These are phyloP conservation scores for Fusarium continuum DNA, from an alignment of 2,329 filamentous ascomycete species.

Conservation along the genomic window DNA sequence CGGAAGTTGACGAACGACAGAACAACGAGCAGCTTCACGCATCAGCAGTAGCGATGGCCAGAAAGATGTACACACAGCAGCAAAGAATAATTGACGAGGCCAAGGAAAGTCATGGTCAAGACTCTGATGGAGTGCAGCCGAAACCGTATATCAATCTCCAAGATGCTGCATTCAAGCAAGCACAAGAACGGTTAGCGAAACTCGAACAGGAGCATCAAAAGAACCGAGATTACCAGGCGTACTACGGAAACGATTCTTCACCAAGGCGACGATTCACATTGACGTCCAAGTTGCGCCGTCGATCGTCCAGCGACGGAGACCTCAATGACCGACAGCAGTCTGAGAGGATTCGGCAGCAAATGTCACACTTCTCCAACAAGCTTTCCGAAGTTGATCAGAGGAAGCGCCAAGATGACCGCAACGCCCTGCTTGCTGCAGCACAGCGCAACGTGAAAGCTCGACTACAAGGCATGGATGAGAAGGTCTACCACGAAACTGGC, in stretches of 20 bases:
- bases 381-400: constrained; percentile 74
- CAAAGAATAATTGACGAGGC: constrained; percentile 67
- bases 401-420: constrained; percentile 79
- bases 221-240: constrained; percentile 73
- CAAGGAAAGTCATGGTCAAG: constrained; percentile 51
- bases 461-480: constrained; percentile 83
- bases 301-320: constrained; percentile 73
- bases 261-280: constrained; percentile 58
- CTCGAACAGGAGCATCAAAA: constrained; percentile 76
- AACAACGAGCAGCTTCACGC: constrained; percentile 78
- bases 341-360: constrained; percentile 77
- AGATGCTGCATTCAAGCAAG: constrained; percentile 86
- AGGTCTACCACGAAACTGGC: constrained; percentile 79
- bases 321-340: constrained; percentile 74
- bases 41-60: constrained; percentile 89
- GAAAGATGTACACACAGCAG: constrained; percentile 80
- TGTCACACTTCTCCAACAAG: constrained; percentile 77
- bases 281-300: constrained; percentile 66
- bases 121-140: constrained; percentile 53
- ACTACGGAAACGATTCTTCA: constrained; percentile 70
- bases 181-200: constrained; percentile 82
- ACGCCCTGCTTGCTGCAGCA: constrained; percentile 78
- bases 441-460: constrained; percentile 85
- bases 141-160: constrained; percentile 74
- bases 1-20: constrained; percentile 78